A percentile compares a stretch with the other conserved stretches of the same genome.
These are phyloP conservation scores for Prunus mume DNA, from an alignment of 306 rosid species.

Conservation along the genomic window DNA sequence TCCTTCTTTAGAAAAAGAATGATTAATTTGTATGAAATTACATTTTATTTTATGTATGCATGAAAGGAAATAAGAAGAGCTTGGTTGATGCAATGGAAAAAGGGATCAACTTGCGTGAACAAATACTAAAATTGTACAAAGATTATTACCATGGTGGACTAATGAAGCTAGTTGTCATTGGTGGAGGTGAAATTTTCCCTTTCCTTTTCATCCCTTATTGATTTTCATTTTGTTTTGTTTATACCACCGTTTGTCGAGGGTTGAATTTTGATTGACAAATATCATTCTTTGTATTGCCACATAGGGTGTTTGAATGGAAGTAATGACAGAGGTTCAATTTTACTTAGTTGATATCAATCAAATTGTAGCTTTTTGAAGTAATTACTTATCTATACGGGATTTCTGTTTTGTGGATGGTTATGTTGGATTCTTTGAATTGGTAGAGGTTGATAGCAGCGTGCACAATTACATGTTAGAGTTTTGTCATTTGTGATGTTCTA, in stretches of 20 bases:
- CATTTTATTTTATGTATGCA: slow-evolving; percentile 14
- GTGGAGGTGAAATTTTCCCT: slow-evolving; percentile 73
- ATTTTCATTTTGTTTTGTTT: slow-evolving; percentile 3
- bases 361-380: neutral
- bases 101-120: slow-evolving; percentile 78
- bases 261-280: neutral
- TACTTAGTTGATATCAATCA: neutral
- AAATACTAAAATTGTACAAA: slow-evolving; percentile 61
- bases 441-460: neutral
- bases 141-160: slow-evolving; percentile 94
- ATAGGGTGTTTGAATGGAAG: neutral
- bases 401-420: neutral
- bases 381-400: neutral
- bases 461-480: neutral
- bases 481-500: neutral
- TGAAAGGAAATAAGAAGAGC: slow-evolving; percentile 93
- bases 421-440: slow-evolving; percentile 5
- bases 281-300: neutral
- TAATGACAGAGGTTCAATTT: neutral
- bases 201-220: slow-evolving; percentile 2
- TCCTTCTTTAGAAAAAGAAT: neutral
- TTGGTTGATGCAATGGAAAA: slow-evolving; percentile 87
- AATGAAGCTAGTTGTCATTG: slow-evolving; percentile 94
- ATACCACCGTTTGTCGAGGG: slow-evolving; percentile 2
- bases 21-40: slow-evolving; percentile 9